Conservation (phyloP, 306 rosid genomes). For the Rosa persica region DNA sequence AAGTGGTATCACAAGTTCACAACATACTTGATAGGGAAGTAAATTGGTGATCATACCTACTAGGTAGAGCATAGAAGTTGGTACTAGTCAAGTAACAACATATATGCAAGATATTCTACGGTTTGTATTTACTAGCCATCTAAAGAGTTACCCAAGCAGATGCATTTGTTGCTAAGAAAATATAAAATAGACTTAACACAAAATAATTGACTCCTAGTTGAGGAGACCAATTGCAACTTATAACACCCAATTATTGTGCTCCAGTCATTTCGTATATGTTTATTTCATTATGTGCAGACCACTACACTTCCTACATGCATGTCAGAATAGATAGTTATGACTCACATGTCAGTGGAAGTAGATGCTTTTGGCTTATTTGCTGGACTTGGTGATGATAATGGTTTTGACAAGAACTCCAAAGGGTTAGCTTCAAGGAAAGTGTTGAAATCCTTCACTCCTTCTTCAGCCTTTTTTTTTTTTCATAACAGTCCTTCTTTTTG, state of each 20-base stretch:
- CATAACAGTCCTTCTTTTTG: neutral
- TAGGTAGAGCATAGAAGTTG: neutral
- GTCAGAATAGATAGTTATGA: neutral
- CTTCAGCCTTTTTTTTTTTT: neutral
- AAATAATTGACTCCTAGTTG: neutral
- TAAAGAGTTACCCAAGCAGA: too few relatives aligned
- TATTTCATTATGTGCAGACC: neutral
- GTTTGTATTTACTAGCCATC: neutral
- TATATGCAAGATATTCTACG: too few relatives aligned
- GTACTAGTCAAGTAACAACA: too few relatives aligned
- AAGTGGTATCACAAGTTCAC: neutral
- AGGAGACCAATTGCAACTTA: too few relatives aligned
- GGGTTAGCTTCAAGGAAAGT: neutral
- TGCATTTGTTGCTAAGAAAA: too few relatives aligned
- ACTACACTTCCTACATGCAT: neutral
- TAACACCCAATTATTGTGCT: neutral
- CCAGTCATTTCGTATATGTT: neutral
- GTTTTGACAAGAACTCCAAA: constrained; percentile 14
- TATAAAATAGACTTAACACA: too few relatives aligned
- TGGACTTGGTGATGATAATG: constrained; percentile 18
- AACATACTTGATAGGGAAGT: neutral
- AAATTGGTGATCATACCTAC: too few relatives aligned
- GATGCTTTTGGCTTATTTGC: constrained; percentile 1
- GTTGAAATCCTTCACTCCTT: constrained; percentile 4
- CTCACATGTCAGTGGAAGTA: neutral